These are phyloP conservation scores for Papilionanthe hybrid DNA, from an alignment of 116 monocot species.

Conservation along the genomic window DNA sequence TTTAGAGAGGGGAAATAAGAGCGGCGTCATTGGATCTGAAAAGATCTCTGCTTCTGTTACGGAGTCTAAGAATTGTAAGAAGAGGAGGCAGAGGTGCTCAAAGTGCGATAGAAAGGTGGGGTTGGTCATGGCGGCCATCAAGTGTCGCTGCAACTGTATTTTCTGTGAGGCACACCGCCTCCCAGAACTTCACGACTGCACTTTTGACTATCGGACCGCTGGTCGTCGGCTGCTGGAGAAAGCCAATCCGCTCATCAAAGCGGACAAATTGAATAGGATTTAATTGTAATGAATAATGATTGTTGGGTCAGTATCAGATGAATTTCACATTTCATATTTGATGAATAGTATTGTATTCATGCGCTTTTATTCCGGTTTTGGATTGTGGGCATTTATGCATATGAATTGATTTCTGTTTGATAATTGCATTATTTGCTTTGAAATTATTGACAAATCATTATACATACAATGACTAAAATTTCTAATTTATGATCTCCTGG, in stretches of 20 bases:
- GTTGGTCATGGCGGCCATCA: background rate
- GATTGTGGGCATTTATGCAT: no score
- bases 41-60: background rate
- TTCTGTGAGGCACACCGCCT: background rate
- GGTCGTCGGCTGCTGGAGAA: background rate
- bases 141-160: background rate
- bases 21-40: background rate
- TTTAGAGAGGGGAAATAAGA: background rate
- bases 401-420: no score
- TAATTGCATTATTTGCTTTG: no score
- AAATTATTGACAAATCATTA: no score
- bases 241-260: constrained; percentile 4
- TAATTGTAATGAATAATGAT: background rate
- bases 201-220: background rate
- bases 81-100: background rate
- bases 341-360: no score
- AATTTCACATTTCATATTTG: no score
- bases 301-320: no score
- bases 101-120: background rate
- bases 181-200: background rate
- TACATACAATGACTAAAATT: no score
- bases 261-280: background rate
- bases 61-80: background rate
- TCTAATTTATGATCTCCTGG: no score
- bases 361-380: no score